A percentile compares a stretch with the other conserved stretches of the same genome.
Conservation (phyloP, 768 basidiomycete species). For the Tulasnella sp. region DNA sequence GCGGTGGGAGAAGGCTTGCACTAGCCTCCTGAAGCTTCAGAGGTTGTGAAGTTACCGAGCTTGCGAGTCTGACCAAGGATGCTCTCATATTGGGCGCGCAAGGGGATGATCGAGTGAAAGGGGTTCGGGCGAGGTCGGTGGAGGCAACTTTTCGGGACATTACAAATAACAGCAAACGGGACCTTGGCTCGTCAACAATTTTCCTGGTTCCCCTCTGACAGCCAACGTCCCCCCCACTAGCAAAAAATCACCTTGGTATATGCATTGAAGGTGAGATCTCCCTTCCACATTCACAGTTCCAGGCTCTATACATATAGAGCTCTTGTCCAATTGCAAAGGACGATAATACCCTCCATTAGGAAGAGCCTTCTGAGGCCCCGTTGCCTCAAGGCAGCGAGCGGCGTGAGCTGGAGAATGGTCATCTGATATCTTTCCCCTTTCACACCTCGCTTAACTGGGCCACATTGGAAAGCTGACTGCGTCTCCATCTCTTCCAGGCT, state of each 20-base stretch:
- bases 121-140: conserved; percentile 1
- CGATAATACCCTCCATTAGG: conserved; percentile 15
- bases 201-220: not conserved
- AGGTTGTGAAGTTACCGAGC: conserved; percentile 49
- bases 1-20: conserved; percentile 66
- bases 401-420: conserved; percentile 13
- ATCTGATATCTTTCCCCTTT: conserved; percentile 3
- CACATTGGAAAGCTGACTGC: not conserved
- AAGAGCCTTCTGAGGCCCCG: conserved; percentile 20
- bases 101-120: not conserved
- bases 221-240: not conserved
- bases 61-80: conserved; percentile 34
- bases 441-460: not conserved
- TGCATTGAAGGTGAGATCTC: not conserved
- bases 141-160: not conserved
- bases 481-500: not conserved
- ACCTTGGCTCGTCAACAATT: not conserved
- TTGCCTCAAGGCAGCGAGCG: conserved; percentile 14
- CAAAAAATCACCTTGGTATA: not conserved
- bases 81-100: conserved; percentile 21
- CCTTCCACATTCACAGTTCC: not conserved
- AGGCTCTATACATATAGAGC: not conserved
- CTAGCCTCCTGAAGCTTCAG: conserved; percentile 56
- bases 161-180: not conserved
- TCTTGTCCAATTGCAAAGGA: conserved; percentile 5